Base-by-base conservation (phyloP, 192 early-diverging fungal genomes). In the Coemansia sp. region DNA sequence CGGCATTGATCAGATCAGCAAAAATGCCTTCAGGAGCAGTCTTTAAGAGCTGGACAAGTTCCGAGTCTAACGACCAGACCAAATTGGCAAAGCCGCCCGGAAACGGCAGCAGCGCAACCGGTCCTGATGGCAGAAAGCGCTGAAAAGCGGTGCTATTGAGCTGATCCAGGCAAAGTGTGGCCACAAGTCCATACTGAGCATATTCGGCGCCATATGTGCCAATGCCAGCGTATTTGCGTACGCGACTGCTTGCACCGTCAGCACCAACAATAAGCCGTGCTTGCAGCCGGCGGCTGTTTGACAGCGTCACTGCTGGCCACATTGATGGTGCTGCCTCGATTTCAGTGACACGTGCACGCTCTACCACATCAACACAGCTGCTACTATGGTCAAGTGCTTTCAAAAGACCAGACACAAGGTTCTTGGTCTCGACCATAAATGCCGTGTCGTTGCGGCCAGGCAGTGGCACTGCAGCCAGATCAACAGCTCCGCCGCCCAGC, bases 101-200 rank as follows among this genome's bases (percentile, higher is more conserved):
- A 24, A 82, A 72, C 19, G 97, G 97, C 39, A 98, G 82, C 72
- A 96, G 81, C 5, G 95, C 94, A 48, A 98, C 86, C 0, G 97
- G 94, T 2, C 97, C 97, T 1, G 90, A 89, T 4, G 95, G 95
- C 37, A 98, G 82, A 67, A 97, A 98, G 55, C 95, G 83, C 82
- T 98, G 94, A 87, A 90, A 98, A 4, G 94, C 94, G 0, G 92
- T 89, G 22, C 19, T 17, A 65, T 69, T 84, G 72, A 66, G 92
- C 86, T 37, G 67, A 48, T 89, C 69, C 23, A 98, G 64, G 11
- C 92, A 96, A 6, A 81, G 67, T 10, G 72, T 81, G 7, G 92
- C 94, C 0, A 97, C 95, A 17, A 98, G 69, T 25, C 93, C 95
- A 49, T 88, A 86, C 37, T 93, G 88, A 35, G 78, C 72, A 65